Conservation (phyloP, 306 rosid genomes). For the Sophora flavescens region DNA sequence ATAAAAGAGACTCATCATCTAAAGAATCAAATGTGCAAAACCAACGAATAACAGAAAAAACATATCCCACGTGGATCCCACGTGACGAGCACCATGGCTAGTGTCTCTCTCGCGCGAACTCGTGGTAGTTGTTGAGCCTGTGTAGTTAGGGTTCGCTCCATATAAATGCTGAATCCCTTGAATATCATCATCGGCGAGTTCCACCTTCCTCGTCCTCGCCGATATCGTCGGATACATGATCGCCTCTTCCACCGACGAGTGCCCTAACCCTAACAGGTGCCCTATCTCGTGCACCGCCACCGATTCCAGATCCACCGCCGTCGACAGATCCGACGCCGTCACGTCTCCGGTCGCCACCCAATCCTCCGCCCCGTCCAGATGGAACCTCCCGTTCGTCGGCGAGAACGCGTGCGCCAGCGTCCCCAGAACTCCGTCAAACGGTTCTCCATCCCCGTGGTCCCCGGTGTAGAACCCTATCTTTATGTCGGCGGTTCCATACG, state of each 20-base stretch:
- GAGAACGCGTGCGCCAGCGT: conserved; percentile 92
- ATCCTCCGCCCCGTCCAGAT: conserved; percentile 68
- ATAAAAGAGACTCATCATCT: not conserved
- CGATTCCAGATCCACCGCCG: conserved; percentile 81
- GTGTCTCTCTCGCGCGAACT: conserved; percentile 53
- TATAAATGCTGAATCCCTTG: conserved; percentile 73
- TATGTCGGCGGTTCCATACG: conserved; percentile 54
- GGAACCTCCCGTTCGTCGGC: conserved; percentile 80
- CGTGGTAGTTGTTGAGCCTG: conserved; percentile 41
- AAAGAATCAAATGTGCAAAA: conserved; percentile 26
- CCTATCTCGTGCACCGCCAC: conserved; percentile 97
- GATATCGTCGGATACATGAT: conserved; percentile 88
- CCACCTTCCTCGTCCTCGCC: conserved; percentile 68
- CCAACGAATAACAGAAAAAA: conserved; percentile 43
- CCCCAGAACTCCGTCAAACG: conserved; percentile 83
- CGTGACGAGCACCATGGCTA: conserved; percentile 49
- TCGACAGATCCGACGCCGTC: conserved; percentile 42
- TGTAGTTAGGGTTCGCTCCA: conserved; percentile 71
- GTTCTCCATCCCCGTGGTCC: conserved; percentile 90
- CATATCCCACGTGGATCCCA: conserved; percentile 36
- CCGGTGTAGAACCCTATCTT: conserved; percentile 71
- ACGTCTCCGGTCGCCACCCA: conserved; percentile 82
- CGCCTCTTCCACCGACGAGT: conserved; percentile 73
- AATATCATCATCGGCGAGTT: conserved; percentile 67
- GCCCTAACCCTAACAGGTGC: conserved; percentile 83